Conservation (phyloP, 495 filamentous ascomycete species). For the Aspergillus cavernicola region DNA sequence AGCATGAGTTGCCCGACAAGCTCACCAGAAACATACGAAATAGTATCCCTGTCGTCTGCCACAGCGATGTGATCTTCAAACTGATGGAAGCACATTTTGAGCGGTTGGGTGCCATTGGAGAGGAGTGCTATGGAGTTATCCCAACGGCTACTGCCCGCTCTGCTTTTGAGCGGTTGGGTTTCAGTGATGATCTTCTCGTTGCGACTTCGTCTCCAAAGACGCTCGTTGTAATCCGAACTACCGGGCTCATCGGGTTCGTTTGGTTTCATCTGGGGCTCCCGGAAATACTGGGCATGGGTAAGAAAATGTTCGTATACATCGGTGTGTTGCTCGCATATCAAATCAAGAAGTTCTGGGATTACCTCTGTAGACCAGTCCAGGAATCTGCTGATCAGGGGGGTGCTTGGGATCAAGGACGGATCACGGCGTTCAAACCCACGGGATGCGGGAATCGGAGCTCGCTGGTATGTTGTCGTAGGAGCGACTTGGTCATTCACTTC, state of each 20-base stretch:
- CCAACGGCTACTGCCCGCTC: constrained; percentile 81
- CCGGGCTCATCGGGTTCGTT: constrained; percentile 95
- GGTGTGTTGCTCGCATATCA: constrained; percentile 15
- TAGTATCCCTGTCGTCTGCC: constrained; percentile 86
- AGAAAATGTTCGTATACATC: constrained; percentile 26
- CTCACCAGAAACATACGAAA: constrained; percentile 49
- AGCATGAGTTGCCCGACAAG: constrained; percentile 11
- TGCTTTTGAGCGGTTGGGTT: constrained; percentile 88
- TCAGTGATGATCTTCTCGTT: constrained; percentile 89
- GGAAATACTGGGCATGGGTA: constrained; percentile 67
- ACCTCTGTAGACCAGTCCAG: constrained; percentile 92
- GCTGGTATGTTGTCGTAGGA: constrained; percentile 67
- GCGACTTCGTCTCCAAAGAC: constrained; percentile 86
- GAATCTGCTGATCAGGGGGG: constrained; percentile 81
- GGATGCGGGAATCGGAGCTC: constrained; percentile 70
- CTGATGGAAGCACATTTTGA: constrained; percentile 93
- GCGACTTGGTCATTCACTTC: constrained; percentile 72
- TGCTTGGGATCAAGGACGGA: constrained; percentile 47
- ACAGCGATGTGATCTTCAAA: constrained; percentile 94
- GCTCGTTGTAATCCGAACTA: constrained; percentile 93
- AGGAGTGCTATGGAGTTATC: constrained; percentile 71
- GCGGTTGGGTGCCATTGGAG: constrained; percentile 81
- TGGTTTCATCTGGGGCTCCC: constrained; percentile 97
- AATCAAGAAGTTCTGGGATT: constrained; percentile 25
- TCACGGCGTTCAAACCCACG: constrained; percentile 64